These are phyloP conservation scores for Coccomyxa subellipsoidea DNA, from an alignment of 163 green algal genomes.

Conservation along the genomic window DNA sequence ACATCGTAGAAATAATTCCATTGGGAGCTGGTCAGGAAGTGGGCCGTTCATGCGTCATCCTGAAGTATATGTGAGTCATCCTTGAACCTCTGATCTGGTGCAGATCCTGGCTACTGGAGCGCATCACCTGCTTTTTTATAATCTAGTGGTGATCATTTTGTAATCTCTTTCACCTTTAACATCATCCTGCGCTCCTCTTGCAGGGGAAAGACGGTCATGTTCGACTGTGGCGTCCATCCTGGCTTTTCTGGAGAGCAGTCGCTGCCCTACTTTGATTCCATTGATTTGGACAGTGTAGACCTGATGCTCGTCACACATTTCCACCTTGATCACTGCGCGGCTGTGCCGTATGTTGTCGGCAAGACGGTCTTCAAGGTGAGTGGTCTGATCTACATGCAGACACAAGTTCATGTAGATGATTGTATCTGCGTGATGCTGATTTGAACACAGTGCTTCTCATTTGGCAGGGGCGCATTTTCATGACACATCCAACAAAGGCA, in stretches of 20 bases:
- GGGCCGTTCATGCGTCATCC: conserved; percentile 87
- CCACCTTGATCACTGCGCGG: conserved; percentile 97
- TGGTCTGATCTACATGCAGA: too few species aligned
- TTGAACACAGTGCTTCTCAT: too few species aligned
- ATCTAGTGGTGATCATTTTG: background rate
- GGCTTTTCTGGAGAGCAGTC: conserved; percentile 77
- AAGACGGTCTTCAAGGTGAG: conserved; percentile 89
- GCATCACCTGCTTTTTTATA: background rate
- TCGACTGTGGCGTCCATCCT: conserved; percentile 98
- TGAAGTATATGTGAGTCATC: conserved; percentile 66
- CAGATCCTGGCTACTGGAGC: too few species aligned
- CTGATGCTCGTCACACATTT: conserved; percentile 98
- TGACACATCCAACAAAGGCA: conserved; percentile 98
- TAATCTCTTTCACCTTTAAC: too few species aligned
- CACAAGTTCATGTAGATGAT: too few species aligned
- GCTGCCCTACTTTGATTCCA: conserved; percentile 91
- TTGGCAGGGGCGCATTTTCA: conserved; percentile 86
- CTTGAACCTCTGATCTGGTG: background rate
- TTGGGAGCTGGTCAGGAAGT: conserved; percentile 94
- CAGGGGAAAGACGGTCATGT: conserved; percentile 94
- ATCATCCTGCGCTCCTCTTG: background rate
- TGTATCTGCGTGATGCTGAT: too few species aligned
- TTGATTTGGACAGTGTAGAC: conserved; percentile 86
- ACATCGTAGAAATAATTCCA: conserved; percentile 72
- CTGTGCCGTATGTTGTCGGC: conserved; percentile 89